These are phyloP conservation scores for Gastrodia elata DNA, from an alignment of 106 monocot species.

Conservation along the genomic window DNA sequence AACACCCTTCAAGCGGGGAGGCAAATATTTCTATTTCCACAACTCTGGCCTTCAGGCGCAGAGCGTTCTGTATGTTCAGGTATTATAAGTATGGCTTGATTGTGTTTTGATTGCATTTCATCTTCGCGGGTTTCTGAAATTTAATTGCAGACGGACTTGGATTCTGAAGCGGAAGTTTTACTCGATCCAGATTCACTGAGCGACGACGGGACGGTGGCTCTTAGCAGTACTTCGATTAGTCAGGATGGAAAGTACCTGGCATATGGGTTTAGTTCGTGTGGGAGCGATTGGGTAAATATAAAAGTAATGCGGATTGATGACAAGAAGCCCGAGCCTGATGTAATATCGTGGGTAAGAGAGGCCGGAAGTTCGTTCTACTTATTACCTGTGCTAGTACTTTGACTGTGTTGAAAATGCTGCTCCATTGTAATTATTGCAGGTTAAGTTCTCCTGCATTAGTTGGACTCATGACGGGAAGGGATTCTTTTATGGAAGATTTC, in stretches of 20 bases:
- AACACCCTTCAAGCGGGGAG: constrained; percentile 51
- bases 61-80: constrained; percentile 78
- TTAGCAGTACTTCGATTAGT: constrained; percentile 37
- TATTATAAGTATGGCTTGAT: constrained; percentile 1
- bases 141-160: constrained; percentile 38
- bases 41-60: constrained; percentile 91
- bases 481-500: constrained; percentile 91
- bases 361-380: background rate
- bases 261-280: constrained; percentile 72
- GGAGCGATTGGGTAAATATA: constrained; percentile 90
- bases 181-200: constrained; percentile 81
- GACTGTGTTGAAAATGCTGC: background rate
- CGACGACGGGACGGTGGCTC: constrained; percentile 70
- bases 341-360: constrained; percentile 71
- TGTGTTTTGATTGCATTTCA: background rate
- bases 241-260: constrained; percentile 66
- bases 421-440: constrained; percentile 34
- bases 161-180: constrained; percentile 53
- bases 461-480: constrained; percentile 94
- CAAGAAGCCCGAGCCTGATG: constrained; percentile 43
- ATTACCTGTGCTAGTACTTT: background rate
- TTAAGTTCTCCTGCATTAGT: constrained; percentile 74
- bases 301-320: constrained; percentile 72
- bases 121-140: background rate
- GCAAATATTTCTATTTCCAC: constrained; percentile 73